These are phyloP conservation scores for Phytopythium aichiense DNA, from an alignment of 352 stramenopile species.

Conservation along the genomic window DNA sequence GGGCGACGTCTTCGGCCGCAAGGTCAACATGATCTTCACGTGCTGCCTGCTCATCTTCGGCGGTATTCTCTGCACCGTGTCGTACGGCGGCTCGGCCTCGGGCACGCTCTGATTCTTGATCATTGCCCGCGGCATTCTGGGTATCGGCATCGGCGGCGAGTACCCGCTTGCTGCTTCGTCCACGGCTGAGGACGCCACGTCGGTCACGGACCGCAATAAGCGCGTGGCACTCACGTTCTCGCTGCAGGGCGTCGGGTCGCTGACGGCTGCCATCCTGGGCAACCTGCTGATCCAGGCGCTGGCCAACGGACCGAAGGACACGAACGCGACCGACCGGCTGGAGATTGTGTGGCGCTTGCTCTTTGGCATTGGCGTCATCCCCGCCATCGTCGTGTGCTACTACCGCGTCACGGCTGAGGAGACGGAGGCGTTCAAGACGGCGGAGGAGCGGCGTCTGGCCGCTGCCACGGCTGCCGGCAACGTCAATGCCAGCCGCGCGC, in stretches of 20 bases:
- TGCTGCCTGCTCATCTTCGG: conserved; percentile 45
- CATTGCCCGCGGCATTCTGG: conserved; percentile 29
- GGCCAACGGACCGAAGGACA: conserved; percentile 26
- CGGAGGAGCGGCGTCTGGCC: conserved; percentile 9
- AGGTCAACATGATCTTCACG: conserved; percentile 56
- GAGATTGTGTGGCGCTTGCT: conserved; percentile 64
- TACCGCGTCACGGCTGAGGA: conserved; percentile 59
- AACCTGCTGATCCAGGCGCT: conserved; percentile 50
- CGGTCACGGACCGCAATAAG: conserved; percentile 20
- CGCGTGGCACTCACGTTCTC: conserved; percentile 41
- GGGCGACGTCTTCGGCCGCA: conserved; percentile 47
- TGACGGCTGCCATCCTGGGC: conserved; percentile 49
- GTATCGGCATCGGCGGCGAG: conserved; percentile 39
- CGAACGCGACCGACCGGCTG: conserved; percentile 32
- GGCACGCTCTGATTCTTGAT: conserved; percentile 41
- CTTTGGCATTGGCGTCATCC: conserved; percentile 61
- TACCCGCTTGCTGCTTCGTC: conserved; percentile 31
- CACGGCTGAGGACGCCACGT: conserved; percentile 29
- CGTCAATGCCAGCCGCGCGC: conserved; percentile 2
- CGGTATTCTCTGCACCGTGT: conserved; percentile 34
- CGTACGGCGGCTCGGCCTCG: conserved; percentile 22
- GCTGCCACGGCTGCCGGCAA: neutral
- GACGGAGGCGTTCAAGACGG: conserved; percentile 38
- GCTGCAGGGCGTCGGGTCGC: conserved; percentile 32
- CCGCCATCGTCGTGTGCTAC: conserved; percentile 60